phyloP scores from a whole-genome alignment of 352 stramenopile species.

The Phytophthora macrochlamydospora region DNA sequence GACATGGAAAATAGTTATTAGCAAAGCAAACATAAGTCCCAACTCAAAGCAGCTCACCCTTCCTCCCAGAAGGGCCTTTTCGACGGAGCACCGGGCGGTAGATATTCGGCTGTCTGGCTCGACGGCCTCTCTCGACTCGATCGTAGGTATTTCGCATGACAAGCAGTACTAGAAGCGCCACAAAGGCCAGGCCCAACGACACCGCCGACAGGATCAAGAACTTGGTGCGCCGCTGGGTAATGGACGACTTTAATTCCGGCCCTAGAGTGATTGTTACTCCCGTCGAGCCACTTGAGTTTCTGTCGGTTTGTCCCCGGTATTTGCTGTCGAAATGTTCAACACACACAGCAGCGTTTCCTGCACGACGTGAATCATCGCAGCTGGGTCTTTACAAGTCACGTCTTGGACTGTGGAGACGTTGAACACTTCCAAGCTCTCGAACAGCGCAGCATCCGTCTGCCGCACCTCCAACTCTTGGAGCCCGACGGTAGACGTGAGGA shows the following conservation, averaged over 20 bases:
- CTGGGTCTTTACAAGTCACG: slow-evolving; percentile 38
- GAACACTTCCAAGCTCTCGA: slow-evolving; percentile 33
- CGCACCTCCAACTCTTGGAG: slow-evolving; percentile 51
- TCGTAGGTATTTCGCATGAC: slow-evolving; percentile 2
- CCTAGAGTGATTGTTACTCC: slow-evolving; percentile 1
- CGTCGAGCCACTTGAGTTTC: slow-evolving; percentile 13
- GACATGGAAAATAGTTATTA: no score
- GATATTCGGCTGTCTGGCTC: background rate
- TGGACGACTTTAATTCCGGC: slow-evolving; percentile 23
- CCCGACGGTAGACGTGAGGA: slow-evolving; percentile 25
- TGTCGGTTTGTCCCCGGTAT: slow-evolving; percentile 22
- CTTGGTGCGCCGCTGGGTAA: slow-evolving; percentile 36
- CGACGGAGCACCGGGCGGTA: background rate
- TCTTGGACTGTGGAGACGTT: slow-evolving; percentile 40
- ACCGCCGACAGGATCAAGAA: slow-evolving; percentile 33
- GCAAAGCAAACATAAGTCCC: no score
- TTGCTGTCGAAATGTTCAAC: slow-evolving; percentile 40
- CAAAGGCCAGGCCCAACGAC: slow-evolving; percentile 24
- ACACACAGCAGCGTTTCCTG: slow-evolving; percentile 52
- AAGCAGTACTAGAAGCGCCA: slow-evolving; percentile 10
- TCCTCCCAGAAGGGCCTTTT: background rate
- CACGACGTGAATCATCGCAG: slow-evolving; percentile 35
- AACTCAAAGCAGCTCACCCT: no score
- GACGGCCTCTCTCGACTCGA: background rate
- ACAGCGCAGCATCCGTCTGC: slow-evolving; percentile 32